Evolutionary conservation across 2,329 filamentous ascomycete species (phyloP).

Genomic region (Arthroderma sp.): DNA sequence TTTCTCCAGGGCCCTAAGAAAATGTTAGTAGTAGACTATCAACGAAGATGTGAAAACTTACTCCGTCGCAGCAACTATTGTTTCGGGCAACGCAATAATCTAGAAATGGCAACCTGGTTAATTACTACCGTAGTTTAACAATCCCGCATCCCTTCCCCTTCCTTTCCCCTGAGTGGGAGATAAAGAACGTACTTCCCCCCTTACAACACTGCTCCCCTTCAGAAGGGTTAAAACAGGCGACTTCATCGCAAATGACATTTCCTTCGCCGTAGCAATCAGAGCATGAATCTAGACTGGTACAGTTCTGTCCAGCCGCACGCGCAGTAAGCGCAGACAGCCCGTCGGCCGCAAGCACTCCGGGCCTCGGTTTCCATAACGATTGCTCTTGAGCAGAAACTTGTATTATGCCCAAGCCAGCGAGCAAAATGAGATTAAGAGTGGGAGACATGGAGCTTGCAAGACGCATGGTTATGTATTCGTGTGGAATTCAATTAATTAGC

Average conservation of each 20-base stretch:
- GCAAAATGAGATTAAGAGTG: too few species aligned
- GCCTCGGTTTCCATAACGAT: neutral
- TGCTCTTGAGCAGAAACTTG: neutral
- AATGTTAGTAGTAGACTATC: neutral
- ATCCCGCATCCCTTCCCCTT: neutral
- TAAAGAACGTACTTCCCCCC: slow-evolving; percentile 1
- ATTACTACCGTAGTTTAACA: neutral
- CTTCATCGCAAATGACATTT: neutral
- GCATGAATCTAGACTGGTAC: neutral
- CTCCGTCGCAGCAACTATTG: slow-evolving; percentile 4
- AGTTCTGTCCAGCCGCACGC: neutral
- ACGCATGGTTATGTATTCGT: too few species aligned
- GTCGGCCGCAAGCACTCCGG: neutral
- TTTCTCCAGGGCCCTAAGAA: slow-evolving; percentile 3
- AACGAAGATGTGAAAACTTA: slow-evolving; percentile 1
- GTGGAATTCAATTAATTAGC: too few species aligned
- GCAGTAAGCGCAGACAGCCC: too few species aligned
- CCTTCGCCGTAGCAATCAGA: slow-evolving; percentile 4
- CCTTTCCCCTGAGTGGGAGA: neutral
- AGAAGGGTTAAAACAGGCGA: slow-evolving; percentile 3
- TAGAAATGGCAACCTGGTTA: neutral
- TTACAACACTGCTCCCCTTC: slow-evolving; percentile 3
- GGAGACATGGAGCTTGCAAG: too few species aligned
- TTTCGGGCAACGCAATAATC: slow-evolving; percentile 3
- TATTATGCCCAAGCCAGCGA: neutral